Evolutionary conservation across 1,284 basidiomycete genomes (phyloP).

Genomic region (Tilletia indica): DNA sequence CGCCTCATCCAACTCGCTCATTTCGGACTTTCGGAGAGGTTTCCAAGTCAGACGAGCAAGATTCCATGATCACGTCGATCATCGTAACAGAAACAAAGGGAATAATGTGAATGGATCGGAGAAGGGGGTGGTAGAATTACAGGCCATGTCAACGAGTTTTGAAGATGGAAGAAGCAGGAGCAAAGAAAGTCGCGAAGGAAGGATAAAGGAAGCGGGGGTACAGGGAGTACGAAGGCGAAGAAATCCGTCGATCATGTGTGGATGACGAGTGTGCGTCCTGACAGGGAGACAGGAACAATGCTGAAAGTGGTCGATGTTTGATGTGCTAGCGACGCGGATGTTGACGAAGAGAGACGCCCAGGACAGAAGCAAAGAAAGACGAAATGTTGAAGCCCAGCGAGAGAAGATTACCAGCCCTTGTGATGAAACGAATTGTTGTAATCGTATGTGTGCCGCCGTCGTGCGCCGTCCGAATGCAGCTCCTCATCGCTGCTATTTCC

Average conservation of each 20-base stretch:
- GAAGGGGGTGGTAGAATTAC: background rate
- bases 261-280: too few species aligned
- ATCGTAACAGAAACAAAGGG: background rate
- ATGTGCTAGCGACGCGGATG: too few species aligned
- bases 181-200: background rate
- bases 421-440: conserved; percentile 46
- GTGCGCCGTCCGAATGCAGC: conserved; percentile 16
- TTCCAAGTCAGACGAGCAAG: background rate
- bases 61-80: background rate
- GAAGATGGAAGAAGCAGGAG: conserved; percentile 4
- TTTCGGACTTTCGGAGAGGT: too few species aligned
- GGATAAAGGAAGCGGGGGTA: too few species aligned
- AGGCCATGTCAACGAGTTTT: background rate
- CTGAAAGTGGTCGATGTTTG: too few species aligned
- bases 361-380: too few species aligned
- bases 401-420: conserved; percentile 42
- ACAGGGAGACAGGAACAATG: too few species aligned
- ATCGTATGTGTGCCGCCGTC: conserved; percentile 39
- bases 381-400: too few species aligned
- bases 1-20: too few species aligned
- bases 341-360: too few species aligned
- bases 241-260: too few species aligned
- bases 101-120: background rate
- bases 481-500: conserved; percentile 16
- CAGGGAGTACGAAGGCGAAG: too few species aligned